Conservation (phyloP, 2,329 filamentous ascomycete species). For the Penicillium griseofulvum region DNA sequence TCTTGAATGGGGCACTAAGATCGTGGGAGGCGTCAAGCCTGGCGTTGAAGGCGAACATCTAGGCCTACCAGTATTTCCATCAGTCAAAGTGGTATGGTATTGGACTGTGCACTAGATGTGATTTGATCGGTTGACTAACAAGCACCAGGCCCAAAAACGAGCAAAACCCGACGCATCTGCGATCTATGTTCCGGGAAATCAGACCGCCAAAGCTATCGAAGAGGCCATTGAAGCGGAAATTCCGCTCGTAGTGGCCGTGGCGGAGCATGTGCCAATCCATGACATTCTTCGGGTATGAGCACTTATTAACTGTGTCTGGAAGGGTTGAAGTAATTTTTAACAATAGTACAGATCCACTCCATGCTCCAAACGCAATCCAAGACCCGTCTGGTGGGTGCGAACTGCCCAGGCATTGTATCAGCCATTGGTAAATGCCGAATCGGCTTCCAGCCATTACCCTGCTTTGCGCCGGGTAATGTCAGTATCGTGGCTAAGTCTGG, state of each 20-base stretch:
- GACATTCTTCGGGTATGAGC: slow-evolving; percentile 66
- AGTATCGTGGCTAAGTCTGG: slow-evolving; percentile 79
- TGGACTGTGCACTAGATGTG: too few species aligned
- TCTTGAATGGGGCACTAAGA: slow-evolving; percentile 73
- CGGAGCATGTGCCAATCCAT: slow-evolving; percentile 75
- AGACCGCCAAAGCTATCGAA: slow-evolving; percentile 70
- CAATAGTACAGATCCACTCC: slow-evolving; percentile 56
- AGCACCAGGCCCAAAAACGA: slow-evolving; percentile 60
- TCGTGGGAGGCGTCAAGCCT: slow-evolving; percentile 75
- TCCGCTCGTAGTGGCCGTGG: slow-evolving; percentile 72
- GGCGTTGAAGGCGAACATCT: slow-evolving; percentile 69
- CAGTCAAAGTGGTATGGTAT: slow-evolving; percentile 55
- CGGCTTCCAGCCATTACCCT: slow-evolving; percentile 74
- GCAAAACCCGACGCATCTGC: slow-evolving; percentile 74
- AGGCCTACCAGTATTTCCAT: slow-evolving; percentile 68
- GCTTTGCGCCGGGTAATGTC: slow-evolving; percentile 66
- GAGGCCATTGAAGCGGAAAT: slow-evolving; percentile 78
- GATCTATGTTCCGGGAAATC: slow-evolving; percentile 75
- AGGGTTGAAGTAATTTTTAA: neutral
- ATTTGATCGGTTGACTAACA: neutral
- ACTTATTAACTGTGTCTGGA: neutral
- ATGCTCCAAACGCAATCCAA: slow-evolving; percentile 69
- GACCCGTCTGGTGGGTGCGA: slow-evolving; percentile 74
- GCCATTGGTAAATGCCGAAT: slow-evolving; percentile 67
- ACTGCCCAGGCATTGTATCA: slow-evolving; percentile 76